Evolutionary conservation across 768 basidiomycete genomes (phyloP), one percentile per base, ranked within the genome.

Genomic region (Multifurca ochricompacta): DNA sequence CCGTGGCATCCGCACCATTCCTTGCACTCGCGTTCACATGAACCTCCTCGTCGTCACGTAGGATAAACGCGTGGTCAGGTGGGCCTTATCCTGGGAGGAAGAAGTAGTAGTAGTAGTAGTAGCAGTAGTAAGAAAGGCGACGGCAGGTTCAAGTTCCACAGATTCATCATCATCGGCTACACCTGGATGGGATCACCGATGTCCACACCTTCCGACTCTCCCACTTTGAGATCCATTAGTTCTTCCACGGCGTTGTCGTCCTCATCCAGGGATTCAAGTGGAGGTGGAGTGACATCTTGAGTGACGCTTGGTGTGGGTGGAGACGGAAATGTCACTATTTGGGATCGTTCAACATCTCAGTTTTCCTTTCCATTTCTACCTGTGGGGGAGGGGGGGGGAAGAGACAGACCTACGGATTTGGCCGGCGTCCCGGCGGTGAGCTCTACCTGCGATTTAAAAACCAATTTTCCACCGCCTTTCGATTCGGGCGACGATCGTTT

Each of bases 181-280:
- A n/a, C n/a, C 32, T 18, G 19, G 25, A 18, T 23, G 23, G 16
- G 19, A 4, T 8, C 25, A 18, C 25, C 25, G 19, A 42, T 11
- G 14, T 39, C 40, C 7, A n/a, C 16, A 19, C 13, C 42, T 19
- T 43, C n/a, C 19, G 32, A 31, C 11, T 51, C 50, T 21, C 31
- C 30, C 1, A 11, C 37, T 5, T 43, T 31, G 11, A 16, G 21
- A 27, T 51, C 11, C 50, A 51, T 51, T n/a, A 51, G 50, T 19
- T 51, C 32, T 31, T 51, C 50, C 50, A 51, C 50, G 13, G 41
- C 41, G 3, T 51, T 35, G 21, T 51, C 50, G 13, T 43, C 41
- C 31, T 51, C 50, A 34, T 51, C 40, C 16, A 30, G 50, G 23
- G 50, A 51, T 11, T 34, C 50, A 7, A n/a, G n/a, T n/a, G n/a